These are phyloP conservation scores for Scenedesmus sp. DNA, from an alignment of 163 green algal genomes.

Conservation along the genomic window DNA sequence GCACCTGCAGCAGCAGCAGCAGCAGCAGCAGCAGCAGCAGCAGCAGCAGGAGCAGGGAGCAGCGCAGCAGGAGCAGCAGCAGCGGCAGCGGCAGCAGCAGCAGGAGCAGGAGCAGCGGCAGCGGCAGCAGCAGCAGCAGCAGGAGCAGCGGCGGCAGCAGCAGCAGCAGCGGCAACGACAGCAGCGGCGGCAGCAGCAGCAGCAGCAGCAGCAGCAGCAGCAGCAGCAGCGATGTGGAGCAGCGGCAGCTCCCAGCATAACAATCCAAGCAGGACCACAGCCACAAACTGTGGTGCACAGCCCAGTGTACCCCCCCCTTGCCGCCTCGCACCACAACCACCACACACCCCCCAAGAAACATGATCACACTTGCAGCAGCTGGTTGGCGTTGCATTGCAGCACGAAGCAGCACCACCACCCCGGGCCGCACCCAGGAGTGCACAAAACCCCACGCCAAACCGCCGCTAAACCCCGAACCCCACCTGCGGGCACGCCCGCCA, in stretches of 20 bases:
- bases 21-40: neutral
- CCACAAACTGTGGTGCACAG: too few relatives aligned
- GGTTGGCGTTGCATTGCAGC: too few relatives aligned
- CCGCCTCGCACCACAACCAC: slow-evolving; percentile 36
- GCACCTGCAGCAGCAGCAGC: neutral
- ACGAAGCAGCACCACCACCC: slow-evolving; percentile 34
- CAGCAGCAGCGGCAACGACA: neutral
- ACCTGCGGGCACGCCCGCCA: slow-evolving; percentile 51
- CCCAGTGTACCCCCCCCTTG: too few relatives aligned
- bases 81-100: neutral
- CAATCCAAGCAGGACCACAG: too few relatives aligned
- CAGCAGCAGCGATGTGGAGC: too few relatives aligned
- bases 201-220: neutral
- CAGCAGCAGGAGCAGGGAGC: neutral
- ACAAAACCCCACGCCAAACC: too few relatives aligned
- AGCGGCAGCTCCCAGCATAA: too few relatives aligned
- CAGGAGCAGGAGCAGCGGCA: neutral
- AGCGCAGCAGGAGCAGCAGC: neutral
- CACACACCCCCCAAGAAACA: too few relatives aligned
- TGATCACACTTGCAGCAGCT: slow-evolving; percentile 43
- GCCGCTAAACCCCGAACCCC: too few relatives aligned
- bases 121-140: slow-evolving; percentile 17
- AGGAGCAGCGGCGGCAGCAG: neutral
- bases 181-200: neutral
- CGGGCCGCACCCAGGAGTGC: too few relatives aligned